phyloP scores from a whole-genome alignment of 1,139 yeast species.

The Hansenula sp. region DNA sequence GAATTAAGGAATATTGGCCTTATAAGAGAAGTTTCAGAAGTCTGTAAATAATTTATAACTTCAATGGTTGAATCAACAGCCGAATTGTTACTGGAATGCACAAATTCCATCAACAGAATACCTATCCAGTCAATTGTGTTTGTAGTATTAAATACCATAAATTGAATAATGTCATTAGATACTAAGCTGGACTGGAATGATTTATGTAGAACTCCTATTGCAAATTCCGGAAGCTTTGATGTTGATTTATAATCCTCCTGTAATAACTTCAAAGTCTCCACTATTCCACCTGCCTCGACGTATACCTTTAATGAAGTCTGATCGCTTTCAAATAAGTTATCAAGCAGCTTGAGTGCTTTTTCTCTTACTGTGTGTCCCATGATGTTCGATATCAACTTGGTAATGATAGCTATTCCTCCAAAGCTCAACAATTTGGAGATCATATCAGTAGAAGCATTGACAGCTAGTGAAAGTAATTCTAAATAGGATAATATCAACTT shows the following conservation, averaged over 20 bases:
- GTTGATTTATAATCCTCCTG: conserved; percentile 49
- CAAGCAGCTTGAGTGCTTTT: conserved; percentile 33
- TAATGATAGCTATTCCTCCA: not conserved
- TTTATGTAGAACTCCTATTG: conserved; percentile 27
- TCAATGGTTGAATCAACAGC: conserved; percentile 32
- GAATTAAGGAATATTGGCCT: conserved; percentile 42
- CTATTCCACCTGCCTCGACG: conserved; percentile 53
- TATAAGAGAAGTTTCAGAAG: conserved; percentile 36
- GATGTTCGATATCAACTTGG: no score
- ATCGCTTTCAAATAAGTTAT: conserved; percentile 31
- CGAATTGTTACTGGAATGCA: conserved; percentile 5
- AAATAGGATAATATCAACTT: not conserved
- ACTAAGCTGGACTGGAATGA: conserved; percentile 4
- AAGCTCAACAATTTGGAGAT: not conserved
- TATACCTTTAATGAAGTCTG: conserved; percentile 43
- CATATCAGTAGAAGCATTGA: not conserved
- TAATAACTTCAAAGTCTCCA: conserved; percentile 44
- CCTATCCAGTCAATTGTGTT: conserved; percentile 22
- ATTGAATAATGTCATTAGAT: conserved; percentile 5
- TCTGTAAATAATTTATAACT: conserved; percentile 38
- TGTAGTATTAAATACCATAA: conserved; percentile 8
- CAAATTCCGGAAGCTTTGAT: conserved; percentile 42
- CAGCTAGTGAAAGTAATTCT: not conserved
- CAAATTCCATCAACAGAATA: conserved; percentile 17
- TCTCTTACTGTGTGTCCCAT: no score